Base-by-base conservation (phyloP, 768 basidiomycete species). In the Russula compacta region DNA sequence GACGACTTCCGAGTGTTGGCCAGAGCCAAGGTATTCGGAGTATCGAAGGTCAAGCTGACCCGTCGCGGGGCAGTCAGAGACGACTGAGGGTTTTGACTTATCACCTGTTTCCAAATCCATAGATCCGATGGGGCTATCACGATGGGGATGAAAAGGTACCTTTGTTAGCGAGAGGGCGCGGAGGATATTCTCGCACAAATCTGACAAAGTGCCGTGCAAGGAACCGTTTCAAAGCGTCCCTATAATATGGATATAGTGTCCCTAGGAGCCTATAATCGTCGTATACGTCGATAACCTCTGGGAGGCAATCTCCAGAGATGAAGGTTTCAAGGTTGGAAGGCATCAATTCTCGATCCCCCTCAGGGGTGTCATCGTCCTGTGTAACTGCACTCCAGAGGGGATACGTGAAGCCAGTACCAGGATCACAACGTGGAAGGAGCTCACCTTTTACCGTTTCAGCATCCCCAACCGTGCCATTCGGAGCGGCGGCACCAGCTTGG, bases 1-100 rank as follows among this genome's bases (percentile, higher is more conserved):
- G 65, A 81, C 79, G 0, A 82, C 80, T 38, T 70, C 49, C 0
- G 84, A 85, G 66, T 86, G 84, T 65, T 81, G 66, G 0, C 85
- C 83, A 0, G 14, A 0, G 5, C 83, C 84, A 7, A 76, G 61
- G 19, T 19, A 49, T 38, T 74, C 66, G 0, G 46, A 40, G 0
- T 76, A 74, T 2, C 75, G 75, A 54, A 85, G 61, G 57, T 82
- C 80, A 84, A 71, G 66, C 15, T 33, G 38, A 8, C 58, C 51
- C 8, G 29, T 39, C 6, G 12, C 21, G 17, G 15, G 17, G n/a
- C 9, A 7, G 36, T 33, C 39, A 14, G 2, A 10, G 32, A 9
- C 14, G 19, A 35, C 11, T 17, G 14, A 24, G 4, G 60, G 11
- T 2, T 38, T 19, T 12, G 39, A 36, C 9, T 7, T 9, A 21